These are phyloP conservation scores for Kodamaea sagamina DNA, from an alignment of 805 yeast genomes.

Conservation along the genomic window DNA sequence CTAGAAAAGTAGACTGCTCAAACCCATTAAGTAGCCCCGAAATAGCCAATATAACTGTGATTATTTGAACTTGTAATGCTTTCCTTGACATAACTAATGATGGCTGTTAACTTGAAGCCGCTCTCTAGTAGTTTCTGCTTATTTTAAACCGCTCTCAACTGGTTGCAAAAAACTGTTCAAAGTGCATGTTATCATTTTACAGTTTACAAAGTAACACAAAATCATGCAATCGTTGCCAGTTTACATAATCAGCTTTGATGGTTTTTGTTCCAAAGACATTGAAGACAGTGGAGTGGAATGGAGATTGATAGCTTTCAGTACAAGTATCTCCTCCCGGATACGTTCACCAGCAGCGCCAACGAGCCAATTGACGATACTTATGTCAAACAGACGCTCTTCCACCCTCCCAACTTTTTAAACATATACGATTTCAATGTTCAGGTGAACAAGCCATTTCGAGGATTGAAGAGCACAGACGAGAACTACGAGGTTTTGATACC, in stretches of 20 bases:
- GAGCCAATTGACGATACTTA: background rate
- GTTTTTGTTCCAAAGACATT: no score
- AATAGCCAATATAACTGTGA: constrained; percentile 19
- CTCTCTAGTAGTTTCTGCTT: background rate
- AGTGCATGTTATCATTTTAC: background rate
- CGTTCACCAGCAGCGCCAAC: background rate
- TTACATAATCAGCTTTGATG: background rate
- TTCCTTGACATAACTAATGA: background rate
- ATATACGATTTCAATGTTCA: constrained; percentile 39
- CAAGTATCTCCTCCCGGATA: constrained; percentile 8
- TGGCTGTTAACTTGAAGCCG: background rate
- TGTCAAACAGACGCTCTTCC: constrained; percentile 32
- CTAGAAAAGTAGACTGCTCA: constrained; percentile 29
- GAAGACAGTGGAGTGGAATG: background rate
- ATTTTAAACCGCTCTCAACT: constrained; percentile 5
- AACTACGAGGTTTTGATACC: constrained; percentile 36
- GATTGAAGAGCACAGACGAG: constrained; percentile 40
- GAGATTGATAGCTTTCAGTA: constrained; percentile 10
- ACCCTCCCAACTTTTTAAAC: constrained; percentile 40
- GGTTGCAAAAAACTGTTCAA: constrained; percentile 12
- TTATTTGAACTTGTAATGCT: constrained; percentile 10
- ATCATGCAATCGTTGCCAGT: background rate
- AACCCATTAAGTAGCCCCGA: constrained; percentile 31
- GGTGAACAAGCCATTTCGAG: constrained; percentile 32
- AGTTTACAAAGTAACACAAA: background rate